phyloP scores from a whole-genome alignment of 495 filamentous ascomycete genomes.

The Neurospora intermedia region DNA sequence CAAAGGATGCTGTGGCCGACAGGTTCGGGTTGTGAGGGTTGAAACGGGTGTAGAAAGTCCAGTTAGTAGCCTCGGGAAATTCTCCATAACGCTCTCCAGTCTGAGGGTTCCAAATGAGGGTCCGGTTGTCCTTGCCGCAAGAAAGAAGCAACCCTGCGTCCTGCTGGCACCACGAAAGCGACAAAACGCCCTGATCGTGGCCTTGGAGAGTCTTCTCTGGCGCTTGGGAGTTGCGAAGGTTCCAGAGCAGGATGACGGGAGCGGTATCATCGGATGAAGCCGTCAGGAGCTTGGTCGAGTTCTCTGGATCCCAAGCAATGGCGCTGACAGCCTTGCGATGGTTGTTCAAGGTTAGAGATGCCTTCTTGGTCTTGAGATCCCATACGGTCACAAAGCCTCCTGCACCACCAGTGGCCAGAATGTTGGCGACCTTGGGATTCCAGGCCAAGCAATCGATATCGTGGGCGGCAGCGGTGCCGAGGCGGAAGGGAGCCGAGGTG shows the following conservation, averaged over 20 bases:
- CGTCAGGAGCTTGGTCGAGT: slow-evolving; percentile 85
- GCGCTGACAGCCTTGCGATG: slow-evolving; percentile 89
- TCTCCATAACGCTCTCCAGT: slow-evolving; percentile 79
- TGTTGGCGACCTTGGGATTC: slow-evolving; percentile 97
- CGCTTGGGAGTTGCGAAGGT: slow-evolving; percentile 89
- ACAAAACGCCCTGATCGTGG: slow-evolving; percentile 87
- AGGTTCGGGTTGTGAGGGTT: slow-evolving; percentile 86
- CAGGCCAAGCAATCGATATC: slow-evolving; percentile 93
- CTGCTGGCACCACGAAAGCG: slow-evolving; percentile 90
- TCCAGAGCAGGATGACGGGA: slow-evolving; percentile 85
- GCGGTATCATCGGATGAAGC: slow-evolving; percentile 86
- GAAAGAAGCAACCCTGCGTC: slow-evolving; percentile 87
- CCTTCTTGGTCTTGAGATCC: slow-evolving; percentile 96
- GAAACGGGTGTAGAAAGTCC: slow-evolving; percentile 94
- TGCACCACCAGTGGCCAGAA: slow-evolving; percentile 85
- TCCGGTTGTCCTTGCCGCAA: slow-evolving; percentile 93
- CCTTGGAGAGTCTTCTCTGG: slow-evolving; percentile 80
- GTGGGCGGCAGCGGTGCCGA: slow-evolving; percentile 80
- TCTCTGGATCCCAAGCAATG: slow-evolving; percentile 93
- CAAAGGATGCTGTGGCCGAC: slow-evolving; percentile 90
- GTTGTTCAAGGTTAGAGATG: slow-evolving; percentile 91
- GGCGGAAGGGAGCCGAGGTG: slow-evolving; percentile 70
- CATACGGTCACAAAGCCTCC: slow-evolving; percentile 96
- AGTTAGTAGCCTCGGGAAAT: slow-evolving; percentile 94
- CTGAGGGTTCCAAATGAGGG: slow-evolving; percentile 92